Percentiles rank a stretch among this genome's conserved stretches.
These are phyloP conservation scores for Claviceps sp. DNA, from an alignment of 2,329 filamentous ascomycete species.

Conservation along the genomic window DNA sequence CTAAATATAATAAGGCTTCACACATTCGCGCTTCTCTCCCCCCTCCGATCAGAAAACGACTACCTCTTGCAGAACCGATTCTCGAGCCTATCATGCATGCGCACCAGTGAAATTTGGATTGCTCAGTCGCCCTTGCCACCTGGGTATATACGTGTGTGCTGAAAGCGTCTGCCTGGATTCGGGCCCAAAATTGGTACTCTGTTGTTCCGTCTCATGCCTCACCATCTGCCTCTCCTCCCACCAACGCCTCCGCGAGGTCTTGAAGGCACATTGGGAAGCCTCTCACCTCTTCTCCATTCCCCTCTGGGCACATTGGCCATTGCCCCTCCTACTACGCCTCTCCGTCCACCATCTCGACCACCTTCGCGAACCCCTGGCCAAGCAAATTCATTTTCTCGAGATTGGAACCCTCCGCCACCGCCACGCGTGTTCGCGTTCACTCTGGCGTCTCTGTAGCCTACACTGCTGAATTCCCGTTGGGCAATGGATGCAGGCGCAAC, in stretches of 20 bases:
- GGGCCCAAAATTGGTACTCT: too few species aligned
- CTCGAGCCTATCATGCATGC: neutral
- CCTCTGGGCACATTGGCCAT: constrained; percentile 32
- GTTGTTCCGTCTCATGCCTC: neutral
- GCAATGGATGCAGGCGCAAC: constrained; percentile 48
- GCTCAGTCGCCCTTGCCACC: neutral
- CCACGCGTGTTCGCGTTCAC: constrained; percentile 13
- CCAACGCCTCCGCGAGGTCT: constrained; percentile 15
- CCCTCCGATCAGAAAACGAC: constrained; percentile 6
- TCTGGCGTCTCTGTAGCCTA: constrained; percentile 6
- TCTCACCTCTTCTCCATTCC: constrained; percentile 56
- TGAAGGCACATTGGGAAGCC: constrained; percentile 39
- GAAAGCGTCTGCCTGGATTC: too few species aligned
- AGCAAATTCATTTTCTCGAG: constrained; percentile 17
- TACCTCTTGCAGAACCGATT: neutral
- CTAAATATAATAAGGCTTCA: constrained; percentile 28
- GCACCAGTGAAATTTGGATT: neutral
- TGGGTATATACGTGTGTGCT: constrained; percentile 17
- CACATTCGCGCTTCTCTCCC: neutral
- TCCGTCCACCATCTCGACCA: constrained; percentile 23
- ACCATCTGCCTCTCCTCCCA: constrained; percentile 16
- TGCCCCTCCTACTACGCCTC: constrained; percentile 21
- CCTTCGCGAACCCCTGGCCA: constrained; percentile 22
- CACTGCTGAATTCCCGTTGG: constrained; percentile 12
- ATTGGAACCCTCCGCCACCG: constrained; percentile 13